Conservation (phyloP, 2,329 filamentous ascomycete species). For the Diaporthe sp. region DNA sequence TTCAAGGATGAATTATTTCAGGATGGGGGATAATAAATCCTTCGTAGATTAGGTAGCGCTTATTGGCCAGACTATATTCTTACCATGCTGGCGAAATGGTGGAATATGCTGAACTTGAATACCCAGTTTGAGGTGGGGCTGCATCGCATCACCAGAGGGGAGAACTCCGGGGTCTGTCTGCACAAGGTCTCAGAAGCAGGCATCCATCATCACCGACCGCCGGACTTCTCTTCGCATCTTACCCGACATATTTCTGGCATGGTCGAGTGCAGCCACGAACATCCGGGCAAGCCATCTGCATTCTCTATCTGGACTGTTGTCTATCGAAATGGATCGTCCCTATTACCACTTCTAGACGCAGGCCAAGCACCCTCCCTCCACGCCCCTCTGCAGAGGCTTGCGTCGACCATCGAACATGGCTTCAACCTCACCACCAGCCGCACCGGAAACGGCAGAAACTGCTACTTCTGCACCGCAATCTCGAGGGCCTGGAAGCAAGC, state of each 20-base stretch:
- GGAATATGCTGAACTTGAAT: not conserved
- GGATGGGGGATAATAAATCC: too few species aligned
- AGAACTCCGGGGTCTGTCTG: not conserved
- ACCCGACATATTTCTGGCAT: slow-evolving; percentile 14
- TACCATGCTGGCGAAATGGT: not conserved
- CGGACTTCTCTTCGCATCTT: slow-evolving; percentile 25
- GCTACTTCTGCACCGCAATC: slow-evolving; percentile 13
- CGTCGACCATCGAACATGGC: slow-evolving; percentile 7
- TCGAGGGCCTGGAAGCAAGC: slow-evolving; percentile 25
- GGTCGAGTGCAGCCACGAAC: not conserved
- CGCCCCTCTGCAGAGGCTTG: not conserved
- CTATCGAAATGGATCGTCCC: not conserved
- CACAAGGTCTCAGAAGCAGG: slow-evolving; percentile 3
- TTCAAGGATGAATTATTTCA: too few species aligned
- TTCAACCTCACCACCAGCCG: not conserved
- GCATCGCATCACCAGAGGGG: not conserved
- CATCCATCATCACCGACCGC: slow-evolving; percentile 8
- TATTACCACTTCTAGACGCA: not conserved
- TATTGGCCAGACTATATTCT: not conserved
- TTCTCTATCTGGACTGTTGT: not conserved
- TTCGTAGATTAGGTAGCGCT: not conserved
- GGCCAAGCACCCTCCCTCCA: slow-evolving; percentile 8
- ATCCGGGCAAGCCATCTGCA: slow-evolving; percentile 20
- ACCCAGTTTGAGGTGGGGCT: not conserved
- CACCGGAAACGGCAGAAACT: not conserved